Conservation (phyloP, 257 asterid species). For the Scutellaria minor region DNA sequence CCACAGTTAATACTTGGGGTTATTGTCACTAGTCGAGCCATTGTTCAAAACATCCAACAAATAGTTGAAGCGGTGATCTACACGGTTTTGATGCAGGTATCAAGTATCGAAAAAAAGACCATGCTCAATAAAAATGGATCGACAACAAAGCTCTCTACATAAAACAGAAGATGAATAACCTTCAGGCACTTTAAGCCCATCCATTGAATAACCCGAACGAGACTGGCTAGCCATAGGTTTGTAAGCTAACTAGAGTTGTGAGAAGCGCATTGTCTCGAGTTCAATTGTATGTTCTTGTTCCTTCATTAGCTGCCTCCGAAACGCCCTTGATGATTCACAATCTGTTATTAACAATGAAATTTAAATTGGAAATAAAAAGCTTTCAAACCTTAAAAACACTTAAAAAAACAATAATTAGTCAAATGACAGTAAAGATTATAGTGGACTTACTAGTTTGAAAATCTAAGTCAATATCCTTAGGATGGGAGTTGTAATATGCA, state of each 20-base stretch:
- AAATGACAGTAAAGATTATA: background rate
- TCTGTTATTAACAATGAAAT: conserved; percentile 43
- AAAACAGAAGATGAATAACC: conserved; percentile 41
- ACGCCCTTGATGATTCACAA: conserved; percentile 54
- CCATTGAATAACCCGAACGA: conserved; percentile 51
- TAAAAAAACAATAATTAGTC: background rate
- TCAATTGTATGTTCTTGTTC: conserved; percentile 60
- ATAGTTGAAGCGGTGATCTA: conserved; percentile 52
- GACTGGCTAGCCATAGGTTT: conserved; percentile 45
- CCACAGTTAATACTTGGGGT: conserved; percentile 43
- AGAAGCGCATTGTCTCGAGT: conserved; percentile 57
- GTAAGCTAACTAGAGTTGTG: conserved; percentile 58
- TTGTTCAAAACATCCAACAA: conserved; percentile 47
- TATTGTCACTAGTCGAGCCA: conserved; percentile 54
- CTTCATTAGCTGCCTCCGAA: conserved; percentile 57
- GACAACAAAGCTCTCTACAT: background rate
- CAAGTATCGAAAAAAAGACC: background rate
- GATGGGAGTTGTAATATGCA: conserved; percentile 47
- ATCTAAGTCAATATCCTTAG: conserved; percentile 46
- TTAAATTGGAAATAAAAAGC: background rate
- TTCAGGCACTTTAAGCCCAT: conserved; percentile 51
- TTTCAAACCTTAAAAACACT: background rate
- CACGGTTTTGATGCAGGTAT: conserved; percentile 18
- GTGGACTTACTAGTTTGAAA: conserved; percentile 57
- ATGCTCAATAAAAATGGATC: background rate